Conservation (phyloP, 495 filamentous ascomycete species). For the Talaromyces liani region DNA sequence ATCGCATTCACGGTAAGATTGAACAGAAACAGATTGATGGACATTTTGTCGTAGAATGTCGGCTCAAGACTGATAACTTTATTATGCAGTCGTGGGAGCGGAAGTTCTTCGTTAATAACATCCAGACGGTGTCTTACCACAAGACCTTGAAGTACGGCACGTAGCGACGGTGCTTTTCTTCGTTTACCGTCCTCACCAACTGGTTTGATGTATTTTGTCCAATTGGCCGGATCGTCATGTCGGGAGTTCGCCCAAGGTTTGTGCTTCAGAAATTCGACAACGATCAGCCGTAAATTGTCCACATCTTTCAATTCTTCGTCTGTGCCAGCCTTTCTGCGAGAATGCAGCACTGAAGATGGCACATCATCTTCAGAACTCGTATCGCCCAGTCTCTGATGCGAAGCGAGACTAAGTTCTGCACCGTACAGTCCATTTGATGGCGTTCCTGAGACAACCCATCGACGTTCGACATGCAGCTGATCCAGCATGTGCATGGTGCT, state of each 20-base stretch:
- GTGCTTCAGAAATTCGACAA: conserved; percentile 61
- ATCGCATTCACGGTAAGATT: conserved; percentile 78
- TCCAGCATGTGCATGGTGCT: conserved; percentile 62
- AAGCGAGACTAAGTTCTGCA: conserved; percentile 55
- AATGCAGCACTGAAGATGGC: conserved; percentile 23
- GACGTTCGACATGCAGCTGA: conserved; percentile 59
- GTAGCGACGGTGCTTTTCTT: conserved; percentile 55
- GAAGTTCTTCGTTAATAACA: conserved; percentile 56
- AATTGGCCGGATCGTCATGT: conserved; percentile 48
- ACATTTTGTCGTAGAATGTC: conserved; percentile 74
- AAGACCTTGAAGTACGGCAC: conserved; percentile 61
- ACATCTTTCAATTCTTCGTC: conserved; percentile 63
- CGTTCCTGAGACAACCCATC: conserved; percentile 90
- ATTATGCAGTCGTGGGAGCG: conserved; percentile 63
- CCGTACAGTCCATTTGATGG: conserved; percentile 77
- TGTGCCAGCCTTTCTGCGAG: conserved; percentile 30
- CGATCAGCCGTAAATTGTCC: conserved; percentile 63
- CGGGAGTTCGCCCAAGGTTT: conserved; percentile 64
- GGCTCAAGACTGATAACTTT: conserved; percentile 68
- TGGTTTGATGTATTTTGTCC: conserved; percentile 70
- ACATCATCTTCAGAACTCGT: conserved; percentile 23
- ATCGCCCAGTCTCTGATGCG: conserved; percentile 35
- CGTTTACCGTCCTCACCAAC: conserved; percentile 44
- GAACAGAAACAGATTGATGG: conserved; percentile 76
- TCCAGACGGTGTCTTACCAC: conserved; percentile 73